Percentiles rank a stretch among this genome's conserved stretches.
phyloP scores from a whole-genome alignment of 202 grass and related monocot species.

The Cymbopogon flexuosus region DNA sequence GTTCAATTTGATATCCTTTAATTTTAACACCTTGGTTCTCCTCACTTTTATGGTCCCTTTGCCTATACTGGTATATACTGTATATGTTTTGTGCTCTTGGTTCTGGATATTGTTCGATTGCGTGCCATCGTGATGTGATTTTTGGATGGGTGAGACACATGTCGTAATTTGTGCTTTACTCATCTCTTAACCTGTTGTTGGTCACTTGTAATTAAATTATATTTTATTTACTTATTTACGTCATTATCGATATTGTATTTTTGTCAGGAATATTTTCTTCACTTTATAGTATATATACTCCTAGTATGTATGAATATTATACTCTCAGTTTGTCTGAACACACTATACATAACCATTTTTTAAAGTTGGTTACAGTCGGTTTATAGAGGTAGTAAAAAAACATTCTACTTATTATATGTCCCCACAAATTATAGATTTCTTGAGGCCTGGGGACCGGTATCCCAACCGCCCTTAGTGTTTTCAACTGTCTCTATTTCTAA shows the following conservation, averaged over 20 bases:
- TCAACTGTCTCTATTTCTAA: too few relatives aligned
- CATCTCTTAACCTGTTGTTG: background rate
- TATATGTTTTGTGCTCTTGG: background rate
- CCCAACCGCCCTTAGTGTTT: too few relatives aligned
- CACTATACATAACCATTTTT: too few relatives aligned
- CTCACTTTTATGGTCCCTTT: background rate
- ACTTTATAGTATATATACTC: too few relatives aligned
- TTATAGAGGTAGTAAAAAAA: too few relatives aligned
- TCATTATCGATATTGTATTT: background rate
- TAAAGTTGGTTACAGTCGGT: too few relatives aligned
- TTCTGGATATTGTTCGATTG: background rate
- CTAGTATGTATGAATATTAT: too few relatives aligned
- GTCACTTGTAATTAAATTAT: background rate
- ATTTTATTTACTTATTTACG: background rate
- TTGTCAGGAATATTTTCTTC: too few relatives aligned
- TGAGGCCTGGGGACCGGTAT: too few relatives aligned
- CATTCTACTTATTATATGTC: too few relatives aligned
- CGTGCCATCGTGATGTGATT: background rate
- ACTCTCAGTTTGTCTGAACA: too few relatives aligned
- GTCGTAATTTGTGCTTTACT: background rate
- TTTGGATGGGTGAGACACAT: background rate
- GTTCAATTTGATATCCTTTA: background rate
- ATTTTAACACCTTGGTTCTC: background rate
- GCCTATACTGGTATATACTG: background rate
- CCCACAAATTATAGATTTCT: too few relatives aligned